Conservation (phyloP, 495 filamentous ascomycete genomes). For the Neurospora sp. region DNA sequence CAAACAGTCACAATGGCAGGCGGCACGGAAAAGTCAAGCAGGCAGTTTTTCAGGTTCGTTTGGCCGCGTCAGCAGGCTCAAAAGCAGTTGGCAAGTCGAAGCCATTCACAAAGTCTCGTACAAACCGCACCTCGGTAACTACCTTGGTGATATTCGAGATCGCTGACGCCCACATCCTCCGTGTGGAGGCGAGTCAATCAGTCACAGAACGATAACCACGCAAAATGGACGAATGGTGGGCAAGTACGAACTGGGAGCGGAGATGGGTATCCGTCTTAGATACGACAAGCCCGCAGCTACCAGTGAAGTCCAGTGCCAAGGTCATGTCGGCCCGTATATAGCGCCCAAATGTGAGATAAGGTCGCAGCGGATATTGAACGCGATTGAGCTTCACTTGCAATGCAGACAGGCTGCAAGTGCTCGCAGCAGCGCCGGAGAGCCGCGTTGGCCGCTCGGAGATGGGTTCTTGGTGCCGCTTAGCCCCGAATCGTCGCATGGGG, state of each 20-base stretch:
- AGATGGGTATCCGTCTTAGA: neutral
- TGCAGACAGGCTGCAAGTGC: neutral
- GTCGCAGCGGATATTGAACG: neutral
- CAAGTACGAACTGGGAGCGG: neutral
- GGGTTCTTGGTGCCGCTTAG: neutral
- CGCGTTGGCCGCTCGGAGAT: neutral
- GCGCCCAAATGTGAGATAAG: neutral
- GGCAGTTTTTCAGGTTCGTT: neutral
- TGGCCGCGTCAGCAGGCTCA: neutral
- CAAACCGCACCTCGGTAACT: neutral
- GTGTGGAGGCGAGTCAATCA: neutral
- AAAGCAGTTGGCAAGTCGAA: neutral
- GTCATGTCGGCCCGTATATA: neutral
- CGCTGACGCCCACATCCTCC: neutral
- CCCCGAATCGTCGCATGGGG: neutral
- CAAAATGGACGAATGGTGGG: neutral
- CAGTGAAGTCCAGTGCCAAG: neutral
- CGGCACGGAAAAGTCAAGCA: neutral
- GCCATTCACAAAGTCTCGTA: neutral
- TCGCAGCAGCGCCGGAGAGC: neutral
- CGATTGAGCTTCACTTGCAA: neutral
- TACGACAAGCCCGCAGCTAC: neutral
- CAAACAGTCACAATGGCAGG: neutral
- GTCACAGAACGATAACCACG: neutral
- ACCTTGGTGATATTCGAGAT: neutral